These are phyloP conservation scores for Huntiella abstrusa DNA, from an alignment of 2,329 filamentous ascomycete species.

Conservation along the genomic window DNA sequence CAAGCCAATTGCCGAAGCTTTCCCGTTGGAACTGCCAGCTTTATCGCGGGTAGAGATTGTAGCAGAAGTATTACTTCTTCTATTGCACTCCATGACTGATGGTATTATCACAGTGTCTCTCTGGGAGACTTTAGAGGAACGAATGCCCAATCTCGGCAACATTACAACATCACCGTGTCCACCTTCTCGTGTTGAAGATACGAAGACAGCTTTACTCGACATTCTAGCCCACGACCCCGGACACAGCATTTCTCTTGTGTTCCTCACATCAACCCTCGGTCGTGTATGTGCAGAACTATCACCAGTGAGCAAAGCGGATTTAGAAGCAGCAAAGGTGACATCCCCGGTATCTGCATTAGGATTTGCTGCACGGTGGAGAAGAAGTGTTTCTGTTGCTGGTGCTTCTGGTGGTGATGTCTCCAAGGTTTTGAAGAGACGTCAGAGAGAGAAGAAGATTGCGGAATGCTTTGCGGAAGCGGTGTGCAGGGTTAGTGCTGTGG, in stretches of 20 bases:
- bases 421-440: conserved; percentile 29
- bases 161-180: conserved; percentile 9
- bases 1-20: conserved; percentile 36
- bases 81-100: conserved; percentile 57
- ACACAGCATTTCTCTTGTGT: conserved; percentile 78
- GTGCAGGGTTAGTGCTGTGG: conserved; percentile 29
- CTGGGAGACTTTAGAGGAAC: conserved; percentile 47
- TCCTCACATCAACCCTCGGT: conserved; percentile 59
- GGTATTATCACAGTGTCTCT: conserved; percentile 54
- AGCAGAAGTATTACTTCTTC: conserved; percentile 51
- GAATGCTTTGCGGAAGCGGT: conserved; percentile 45
- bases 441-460: conserved; percentile 42
- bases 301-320: conserved; percentile 14
- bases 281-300: conserved; percentile 31
- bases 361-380: conserved; percentile 26
- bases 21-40: conserved; percentile 43
- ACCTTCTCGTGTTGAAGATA: conserved; percentile 19
- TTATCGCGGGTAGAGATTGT: conserved; percentile 57
- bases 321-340: conserved; percentile 11
- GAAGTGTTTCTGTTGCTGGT: conserved; percentile 14
- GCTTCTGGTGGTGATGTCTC: conserved; percentile 9
- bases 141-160: conserved; percentile 25
- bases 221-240: conserved; percentile 51
- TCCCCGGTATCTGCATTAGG: conserved; percentile 16
- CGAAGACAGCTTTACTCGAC: conserved; percentile 46